phyloP scores from a whole-genome alignment of 148 eudicot genomes.

The Rhododendron kiyosumense region DNA sequence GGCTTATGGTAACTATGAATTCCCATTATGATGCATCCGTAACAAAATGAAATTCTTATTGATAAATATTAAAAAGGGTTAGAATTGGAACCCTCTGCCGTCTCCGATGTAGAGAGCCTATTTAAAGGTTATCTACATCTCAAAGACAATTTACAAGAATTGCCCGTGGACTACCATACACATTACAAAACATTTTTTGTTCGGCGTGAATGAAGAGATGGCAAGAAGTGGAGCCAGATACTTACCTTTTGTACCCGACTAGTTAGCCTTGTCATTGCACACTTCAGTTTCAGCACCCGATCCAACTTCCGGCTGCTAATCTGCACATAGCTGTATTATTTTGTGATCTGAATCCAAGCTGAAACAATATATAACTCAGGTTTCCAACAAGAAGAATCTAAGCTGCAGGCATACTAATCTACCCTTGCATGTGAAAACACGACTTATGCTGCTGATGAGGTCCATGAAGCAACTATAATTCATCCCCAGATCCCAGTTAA shows the following conservation, averaged over 20 bases:
- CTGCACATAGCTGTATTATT: slow-evolving; percentile 30
- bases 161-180: too few relatives aligned
- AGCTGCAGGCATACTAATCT: not conserved
- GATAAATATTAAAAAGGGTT: too few relatives aligned
- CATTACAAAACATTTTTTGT: too few relatives aligned
- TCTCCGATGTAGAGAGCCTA: too few relatives aligned
- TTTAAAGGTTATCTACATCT: too few relatives aligned
- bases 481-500: not conserved
- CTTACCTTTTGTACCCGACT: slow-evolving; percentile 78
- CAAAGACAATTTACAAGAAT: too few relatives aligned
- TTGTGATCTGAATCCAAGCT: not conserved
- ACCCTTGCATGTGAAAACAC: not conserved
- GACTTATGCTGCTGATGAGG: not conserved
- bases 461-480: not conserved
- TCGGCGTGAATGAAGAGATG: too few relatives aligned
- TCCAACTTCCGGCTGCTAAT: slow-evolving; percentile 91
- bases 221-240: not conserved
- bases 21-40: too few relatives aligned
- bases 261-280: slow-evolving; percentile 87
- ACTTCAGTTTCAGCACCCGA: slow-evolving; percentile 75
- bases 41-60: too few relatives aligned
- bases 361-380: not conserved
- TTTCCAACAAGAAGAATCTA: not conserved
- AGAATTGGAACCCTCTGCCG: too few relatives aligned
- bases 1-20: too few relatives aligned